Evolutionary conservation across 306 rosid species (phyloP).

Genomic region (Cucumis hystrix): DNA sequence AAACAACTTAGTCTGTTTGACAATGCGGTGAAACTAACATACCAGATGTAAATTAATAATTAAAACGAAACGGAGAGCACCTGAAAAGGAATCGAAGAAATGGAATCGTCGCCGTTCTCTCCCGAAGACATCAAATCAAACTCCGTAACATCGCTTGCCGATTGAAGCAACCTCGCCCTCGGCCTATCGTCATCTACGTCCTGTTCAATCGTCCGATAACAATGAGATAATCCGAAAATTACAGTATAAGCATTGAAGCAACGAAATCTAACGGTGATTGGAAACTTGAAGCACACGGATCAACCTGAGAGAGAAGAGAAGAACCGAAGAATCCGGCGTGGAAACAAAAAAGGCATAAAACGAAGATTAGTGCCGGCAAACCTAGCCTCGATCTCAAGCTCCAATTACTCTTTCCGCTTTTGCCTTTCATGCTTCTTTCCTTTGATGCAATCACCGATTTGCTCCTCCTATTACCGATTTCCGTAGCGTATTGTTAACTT

Average conservation of each 20-base stretch:
- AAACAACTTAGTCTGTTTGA: not conserved
- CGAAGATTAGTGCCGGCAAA: slow-evolving; percentile 25
- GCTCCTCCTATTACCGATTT: not conserved
- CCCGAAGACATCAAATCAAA: slow-evolving; percentile 33
- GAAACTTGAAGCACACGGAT: slow-evolving; percentile 8
- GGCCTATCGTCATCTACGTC: slow-evolving; percentile 7
- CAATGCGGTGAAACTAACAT: not conserved
- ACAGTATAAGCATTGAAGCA: not conserved
- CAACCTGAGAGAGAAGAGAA: slow-evolving; percentile 27
- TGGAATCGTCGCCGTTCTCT: slow-evolving; percentile 55
- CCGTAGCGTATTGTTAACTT: not conserved
- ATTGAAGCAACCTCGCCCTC: slow-evolving; percentile 36
- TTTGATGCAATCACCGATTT: not conserved
- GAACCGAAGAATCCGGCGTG: slow-evolving; percentile 59
- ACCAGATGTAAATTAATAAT: not conserved
- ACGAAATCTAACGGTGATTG: not conserved
- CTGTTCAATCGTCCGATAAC: not conserved
- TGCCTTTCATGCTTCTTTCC: slow-evolving; percentile 35
- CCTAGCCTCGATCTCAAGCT: slow-evolving; percentile 32
- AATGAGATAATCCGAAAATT: no score
- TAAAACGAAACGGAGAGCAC: slow-evolving; percentile 18
- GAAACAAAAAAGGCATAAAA: slow-evolving; percentile 56
- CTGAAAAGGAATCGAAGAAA: slow-evolving; percentile 82
- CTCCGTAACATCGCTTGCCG: slow-evolving; percentile 21
- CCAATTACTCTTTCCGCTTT: slow-evolving; percentile 30